Percentiles rank a stretch among this genome's conserved stretches.
These are phyloP conservation scores for Crepidotus sp. DNA, from an alignment of 1,284 basidiomycete species.

Conservation along the genomic window DNA sequence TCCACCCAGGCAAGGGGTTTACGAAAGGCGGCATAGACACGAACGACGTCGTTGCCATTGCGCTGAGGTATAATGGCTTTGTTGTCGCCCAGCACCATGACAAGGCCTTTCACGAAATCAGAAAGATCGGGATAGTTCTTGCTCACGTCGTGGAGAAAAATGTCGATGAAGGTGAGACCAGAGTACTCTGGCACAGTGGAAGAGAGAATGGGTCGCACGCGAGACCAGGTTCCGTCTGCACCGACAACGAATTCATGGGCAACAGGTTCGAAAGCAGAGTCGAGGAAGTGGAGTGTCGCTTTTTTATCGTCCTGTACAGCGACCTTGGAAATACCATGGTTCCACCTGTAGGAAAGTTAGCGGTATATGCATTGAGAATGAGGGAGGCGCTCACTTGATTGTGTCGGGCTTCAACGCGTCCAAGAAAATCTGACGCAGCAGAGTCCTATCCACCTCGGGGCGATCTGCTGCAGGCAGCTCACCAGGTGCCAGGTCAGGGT, in stretches of 20 bases:
- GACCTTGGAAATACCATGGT: not conserved
- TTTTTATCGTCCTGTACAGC: not conserved
- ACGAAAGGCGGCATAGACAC: conserved; percentile 24
- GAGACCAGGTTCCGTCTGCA: conserved; percentile 36
- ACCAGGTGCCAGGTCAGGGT: not conserved
- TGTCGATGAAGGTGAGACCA: conserved; percentile 26
- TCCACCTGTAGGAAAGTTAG: too few species aligned
- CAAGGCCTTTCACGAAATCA: conserved; percentile 21
- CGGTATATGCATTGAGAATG: not conserved
- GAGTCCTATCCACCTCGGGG: conserved; percentile 5
- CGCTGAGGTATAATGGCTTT: conserved; percentile 26
- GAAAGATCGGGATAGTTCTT: conserved; percentile 3
- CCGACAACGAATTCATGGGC: conserved; percentile 28
- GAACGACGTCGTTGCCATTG: conserved; percentile 23
- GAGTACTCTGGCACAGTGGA: conserved; percentile 24
- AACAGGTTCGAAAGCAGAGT: conserved; percentile 8
- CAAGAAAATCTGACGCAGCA: conserved; percentile 5
- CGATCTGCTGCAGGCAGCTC: not conserved
- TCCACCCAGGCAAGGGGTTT: conserved; percentile 2
- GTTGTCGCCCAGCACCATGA: conserved; percentile 21
- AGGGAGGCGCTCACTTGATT: not conserved
- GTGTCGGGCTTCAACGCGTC: conserved; percentile 3
- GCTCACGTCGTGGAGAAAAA: conserved; percentile 18
- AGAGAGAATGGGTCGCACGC: conserved; percentile 26
- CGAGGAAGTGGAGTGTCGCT: conserved; percentile 1